phyloP scores from a whole-genome alignment of 2,329 filamentous ascomycete genomes.

The Stylonectria norvegica region DNA sequence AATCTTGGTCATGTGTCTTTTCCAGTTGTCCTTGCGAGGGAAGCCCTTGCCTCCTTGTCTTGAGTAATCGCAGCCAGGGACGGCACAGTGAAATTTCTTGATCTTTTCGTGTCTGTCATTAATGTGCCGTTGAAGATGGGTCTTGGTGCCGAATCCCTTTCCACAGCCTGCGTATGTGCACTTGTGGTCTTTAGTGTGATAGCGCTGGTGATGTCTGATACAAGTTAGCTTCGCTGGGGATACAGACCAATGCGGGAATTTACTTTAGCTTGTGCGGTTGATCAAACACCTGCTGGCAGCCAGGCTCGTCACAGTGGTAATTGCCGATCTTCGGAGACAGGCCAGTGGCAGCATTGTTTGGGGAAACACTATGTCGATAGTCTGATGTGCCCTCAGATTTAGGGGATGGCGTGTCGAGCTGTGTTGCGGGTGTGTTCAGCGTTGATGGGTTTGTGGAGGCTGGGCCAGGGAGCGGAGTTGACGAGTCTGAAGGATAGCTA shows the following conservation, averaged over 20 bases:
- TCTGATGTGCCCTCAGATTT: conserved; percentile 36
- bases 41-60: conserved; percentile 55
- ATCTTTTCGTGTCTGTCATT: conserved; percentile 60
- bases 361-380: conserved; percentile 37
- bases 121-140: conserved; percentile 59
- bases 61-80: conserved; percentile 54
- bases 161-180: conserved; percentile 51
- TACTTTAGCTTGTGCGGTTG: conserved; percentile 60
- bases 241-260: conserved; percentile 13
- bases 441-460: conserved; percentile 40
- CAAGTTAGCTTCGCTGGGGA: background rate
- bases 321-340: conserved; percentile 29
- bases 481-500: conserved; percentile 39
- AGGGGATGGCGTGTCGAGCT: conserved; percentile 42
- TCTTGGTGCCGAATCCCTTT: conserved; percentile 59
- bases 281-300: conserved; percentile 46
- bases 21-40: conserved; percentile 61
- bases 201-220: conserved; percentile 56
- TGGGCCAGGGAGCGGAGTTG: conserved; percentile 40
- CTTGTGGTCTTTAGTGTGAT: conserved; percentile 59
- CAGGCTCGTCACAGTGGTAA: conserved; percentile 36
- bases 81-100: conserved; percentile 57
- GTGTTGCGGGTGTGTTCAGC: conserved; percentile 47
- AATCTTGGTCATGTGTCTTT: conserved; percentile 60
- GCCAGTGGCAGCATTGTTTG: conserved; percentile 23